phyloP scores from a whole-genome alignment of 2,329 filamentous ascomycete genomes.

The Fusarium nisikadoi region DNA sequence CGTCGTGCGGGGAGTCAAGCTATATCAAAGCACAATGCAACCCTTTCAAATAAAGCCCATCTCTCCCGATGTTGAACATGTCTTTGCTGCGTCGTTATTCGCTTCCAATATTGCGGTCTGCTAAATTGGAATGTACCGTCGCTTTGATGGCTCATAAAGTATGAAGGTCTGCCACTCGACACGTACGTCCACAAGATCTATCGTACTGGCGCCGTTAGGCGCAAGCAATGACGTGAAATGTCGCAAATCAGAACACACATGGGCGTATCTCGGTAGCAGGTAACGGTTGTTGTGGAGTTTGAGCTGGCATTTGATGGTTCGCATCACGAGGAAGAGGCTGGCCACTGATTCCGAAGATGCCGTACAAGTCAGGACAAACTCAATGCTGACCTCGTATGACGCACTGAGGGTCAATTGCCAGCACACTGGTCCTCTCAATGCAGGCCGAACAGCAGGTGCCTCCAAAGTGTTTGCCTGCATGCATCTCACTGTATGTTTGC shows the following conservation, averaged over 20 bases:
- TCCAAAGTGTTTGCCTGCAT: constrained; percentile 11
- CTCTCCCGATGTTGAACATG: constrained; percentile 15
- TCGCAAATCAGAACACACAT: background rate
- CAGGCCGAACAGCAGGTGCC: constrained; percentile 5
- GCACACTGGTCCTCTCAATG: background rate
- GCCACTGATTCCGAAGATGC: constrained; percentile 26
- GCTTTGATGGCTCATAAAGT: constrained; percentile 5
- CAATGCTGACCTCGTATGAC: constrained; percentile 32
- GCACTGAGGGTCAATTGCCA: constrained; percentile 7
- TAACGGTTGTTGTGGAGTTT: background rate
- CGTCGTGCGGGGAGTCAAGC: constrained; percentile 34
- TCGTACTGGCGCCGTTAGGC: constrained; percentile 14
- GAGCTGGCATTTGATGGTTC: constrained; percentile 6
- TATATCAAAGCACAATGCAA: constrained; percentile 36
- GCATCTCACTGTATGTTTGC: constrained; percentile 28
- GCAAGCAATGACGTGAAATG: constrained; percentile 31
- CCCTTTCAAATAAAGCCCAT: constrained; percentile 28
- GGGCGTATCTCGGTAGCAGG: background rate
- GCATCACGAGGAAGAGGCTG: constrained; percentile 4
- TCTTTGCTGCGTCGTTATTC: constrained; percentile 33
- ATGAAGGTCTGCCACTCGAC: constrained; percentile 7
- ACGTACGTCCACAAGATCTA: constrained; percentile 13
- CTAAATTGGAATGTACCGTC: constrained; percentile 9
- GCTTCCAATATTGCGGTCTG: constrained; percentile 10
- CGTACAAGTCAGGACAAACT: constrained; percentile 17